Evolutionary conservation across 2,329 filamentous ascomycete genomes (phyloP), one percentile per base, ranked within the genome.

Genomic region (Incumbomyces lentus): DNA sequence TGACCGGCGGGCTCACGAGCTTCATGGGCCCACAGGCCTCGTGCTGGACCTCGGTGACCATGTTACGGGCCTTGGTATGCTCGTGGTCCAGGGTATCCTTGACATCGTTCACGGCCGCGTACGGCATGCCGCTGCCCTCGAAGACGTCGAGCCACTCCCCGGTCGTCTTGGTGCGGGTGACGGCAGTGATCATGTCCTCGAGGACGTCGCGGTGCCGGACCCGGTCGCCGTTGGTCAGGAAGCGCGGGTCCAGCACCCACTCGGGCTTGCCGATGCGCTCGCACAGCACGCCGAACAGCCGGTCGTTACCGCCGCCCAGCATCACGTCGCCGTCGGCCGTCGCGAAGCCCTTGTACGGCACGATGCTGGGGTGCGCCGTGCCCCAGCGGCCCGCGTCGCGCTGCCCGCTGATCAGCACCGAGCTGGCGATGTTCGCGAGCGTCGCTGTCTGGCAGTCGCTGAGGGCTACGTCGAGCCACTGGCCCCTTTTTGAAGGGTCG

Each of bases 301-400:
- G 68, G 55, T 82, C 79, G 49, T 82, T 82, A 2, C 78, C 79
- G 14, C 79, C 79, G 12, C 79, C 79, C 5, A 82, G 66, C 49
- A 82, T 68, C 40, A 82, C 74, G 55, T 80, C 76, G 13, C 79
- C 78, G 51, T 82, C 78, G 2, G 64, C 64, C 2, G 79, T 82
- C 58, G 75, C 73, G 66, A 81, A 98, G 0, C 87, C 86, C 58
- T 83, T 82, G 64, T 98, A 98, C 0, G 92, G 92, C 0, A 98
- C 92, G 61, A 98, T 96, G 0, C 87, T 94, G n/a, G 90, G 92
- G 71, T 98, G 92, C 36, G 90, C 90, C 2, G 92, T 98, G 6
- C 92, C 92, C 90, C 92, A 96, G 53, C 92, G 76, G 0, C 92
- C 92, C 0, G 81, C 78, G 62, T 98, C 92, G 55, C 82, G 83